Percentiles rank a stretch among this genome's conserved stretches.
These are phyloP conservation scores for Carex arenaria DNA, from an alignment of 202 grass and related monocot species.

Conservation along the genomic window DNA sequence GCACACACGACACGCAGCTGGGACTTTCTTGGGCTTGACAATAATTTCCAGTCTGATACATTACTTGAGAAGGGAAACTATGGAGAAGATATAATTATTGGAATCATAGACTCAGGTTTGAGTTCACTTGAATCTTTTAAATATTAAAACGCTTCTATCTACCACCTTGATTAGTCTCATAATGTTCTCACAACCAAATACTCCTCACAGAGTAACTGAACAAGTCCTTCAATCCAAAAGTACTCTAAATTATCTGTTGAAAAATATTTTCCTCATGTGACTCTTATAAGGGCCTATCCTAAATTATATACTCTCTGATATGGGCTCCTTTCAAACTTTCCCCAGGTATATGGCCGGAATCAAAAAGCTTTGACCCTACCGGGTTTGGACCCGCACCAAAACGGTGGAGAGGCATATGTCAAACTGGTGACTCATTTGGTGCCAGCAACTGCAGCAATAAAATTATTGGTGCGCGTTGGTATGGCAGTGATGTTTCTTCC, in stretches of 20 bases:
- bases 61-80: slow-evolving; percentile 13
- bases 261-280: not conserved
- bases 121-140: not conserved
- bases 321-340: not conserved
- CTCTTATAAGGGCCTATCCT: not conserved
- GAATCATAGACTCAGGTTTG: slow-evolving; percentile 32
- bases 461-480: slow-evolving; percentile 52
- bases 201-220: too few species aligned
- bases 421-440: slow-evolving; percentile 9
- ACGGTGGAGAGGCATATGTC: slow-evolving; percentile 44
- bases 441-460: slow-evolving; percentile 45
- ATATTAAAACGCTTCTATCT: not conserved
- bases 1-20: slow-evolving; percentile 33
- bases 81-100: slow-evolving; percentile 38
- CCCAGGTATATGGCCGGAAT: slow-evolving; percentile 61
- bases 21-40: slow-evolving; percentile 34
- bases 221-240: not conserved
- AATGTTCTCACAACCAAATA: not conserved
- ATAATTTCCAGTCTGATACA: slow-evolving; percentile 7
- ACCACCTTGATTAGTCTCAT: not conserved
- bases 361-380: slow-evolving; percentile 34
- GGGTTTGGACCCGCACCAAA: slow-evolving; percentile 29
- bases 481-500: not conserved
- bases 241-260: not conserved
- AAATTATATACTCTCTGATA: not conserved